Evolutionary conservation across 1,139 yeast species (phyloP).

Genomic region (Hyphopichia wangnamkhiaoensis): DNA sequence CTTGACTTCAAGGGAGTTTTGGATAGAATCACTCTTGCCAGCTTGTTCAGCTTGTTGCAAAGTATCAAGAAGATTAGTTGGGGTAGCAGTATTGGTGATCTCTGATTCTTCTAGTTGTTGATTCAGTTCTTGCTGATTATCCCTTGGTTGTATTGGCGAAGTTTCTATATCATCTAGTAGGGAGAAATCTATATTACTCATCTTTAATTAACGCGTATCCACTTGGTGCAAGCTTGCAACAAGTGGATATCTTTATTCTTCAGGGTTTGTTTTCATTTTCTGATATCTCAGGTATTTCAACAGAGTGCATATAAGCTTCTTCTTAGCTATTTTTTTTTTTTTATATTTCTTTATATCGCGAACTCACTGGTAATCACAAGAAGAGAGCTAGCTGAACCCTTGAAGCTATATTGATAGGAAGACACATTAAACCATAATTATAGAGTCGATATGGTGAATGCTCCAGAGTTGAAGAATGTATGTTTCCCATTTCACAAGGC

Average conservation of each 20-base stretch:
- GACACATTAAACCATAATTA: too few species aligned
- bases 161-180: conserved; percentile 2
- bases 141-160: conserved; percentile 1
- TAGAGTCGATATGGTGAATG: conserved; percentile 49
- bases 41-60: neutral
- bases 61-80: too few species aligned
- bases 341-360: too few species aligned
- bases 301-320: neutral
- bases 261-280: neutral
- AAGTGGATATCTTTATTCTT: too few species aligned
- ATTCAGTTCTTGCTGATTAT: neutral
- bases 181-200: conserved; percentile 5
- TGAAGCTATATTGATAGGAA: too few species aligned
- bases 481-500: conserved; percentile 15
- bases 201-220: neutral
- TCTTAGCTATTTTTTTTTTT: too few species aligned
- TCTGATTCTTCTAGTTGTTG: too few species aligned
- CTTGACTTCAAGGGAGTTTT: neutral
- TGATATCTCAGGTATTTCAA: neutral
- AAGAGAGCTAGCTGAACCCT: too few species aligned
- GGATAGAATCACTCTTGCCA: too few species aligned
- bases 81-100: too few species aligned
- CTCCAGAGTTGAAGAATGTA: conserved; percentile 60
- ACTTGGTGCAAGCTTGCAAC: too few species aligned
- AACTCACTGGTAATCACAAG: too few species aligned